A percentile compares a stretch with the other conserved stretches of the same genome.
phyloP scores from a whole-genome alignment of 495 filamentous ascomycete species.

The Rhypophila decipiens region DNA sequence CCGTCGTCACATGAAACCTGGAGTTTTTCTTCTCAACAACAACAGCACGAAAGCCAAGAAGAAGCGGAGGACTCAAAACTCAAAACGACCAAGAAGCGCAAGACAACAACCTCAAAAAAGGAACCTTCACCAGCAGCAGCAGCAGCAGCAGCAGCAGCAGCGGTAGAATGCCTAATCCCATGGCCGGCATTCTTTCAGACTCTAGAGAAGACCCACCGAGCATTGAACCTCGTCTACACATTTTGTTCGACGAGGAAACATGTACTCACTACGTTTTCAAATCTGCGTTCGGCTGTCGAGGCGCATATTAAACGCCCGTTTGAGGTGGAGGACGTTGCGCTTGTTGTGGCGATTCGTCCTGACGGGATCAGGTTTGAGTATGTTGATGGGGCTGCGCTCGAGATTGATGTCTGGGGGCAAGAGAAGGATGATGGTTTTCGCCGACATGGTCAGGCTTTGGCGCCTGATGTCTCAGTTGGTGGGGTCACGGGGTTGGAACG shows the following conservation, averaged over 20 bases:
- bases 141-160: background rate
- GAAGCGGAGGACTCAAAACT: background rate
- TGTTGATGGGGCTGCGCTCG: slow-evolving; percentile 73
- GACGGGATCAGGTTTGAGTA: slow-evolving; percentile 75
- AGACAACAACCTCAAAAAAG: slow-evolving; percentile 4
- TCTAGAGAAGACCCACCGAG: slow-evolving; percentile 71
- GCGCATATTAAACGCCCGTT: slow-evolving; percentile 68
- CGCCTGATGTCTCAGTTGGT: slow-evolving; percentile 44
- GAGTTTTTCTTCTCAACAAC: background rate
- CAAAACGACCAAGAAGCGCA: background rate
- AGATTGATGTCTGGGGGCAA: slow-evolving; percentile 69
- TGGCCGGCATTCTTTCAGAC: slow-evolving; percentile 72
- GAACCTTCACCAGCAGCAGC: background rate
- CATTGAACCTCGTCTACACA: slow-evolving; percentile 87
- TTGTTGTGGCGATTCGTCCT: slow-evolving; percentile 71
- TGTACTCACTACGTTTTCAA: slow-evolving; percentile 83
- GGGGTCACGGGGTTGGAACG: slow-evolving; percentile 41
- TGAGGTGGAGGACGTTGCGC: slow-evolving; percentile 69
- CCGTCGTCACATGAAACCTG: background rate
- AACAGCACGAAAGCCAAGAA: background rate
- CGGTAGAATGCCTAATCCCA: slow-evolving; percentile 20
- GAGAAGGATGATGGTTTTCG: slow-evolving; percentile 47
- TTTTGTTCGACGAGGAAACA: slow-evolving; percentile 92
- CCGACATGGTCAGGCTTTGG: slow-evolving; percentile 33
- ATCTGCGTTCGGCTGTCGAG: slow-evolving; percentile 78